phyloP scores from a whole-genome alignment of 106 monocot species.

The Allium cepa region DNA sequence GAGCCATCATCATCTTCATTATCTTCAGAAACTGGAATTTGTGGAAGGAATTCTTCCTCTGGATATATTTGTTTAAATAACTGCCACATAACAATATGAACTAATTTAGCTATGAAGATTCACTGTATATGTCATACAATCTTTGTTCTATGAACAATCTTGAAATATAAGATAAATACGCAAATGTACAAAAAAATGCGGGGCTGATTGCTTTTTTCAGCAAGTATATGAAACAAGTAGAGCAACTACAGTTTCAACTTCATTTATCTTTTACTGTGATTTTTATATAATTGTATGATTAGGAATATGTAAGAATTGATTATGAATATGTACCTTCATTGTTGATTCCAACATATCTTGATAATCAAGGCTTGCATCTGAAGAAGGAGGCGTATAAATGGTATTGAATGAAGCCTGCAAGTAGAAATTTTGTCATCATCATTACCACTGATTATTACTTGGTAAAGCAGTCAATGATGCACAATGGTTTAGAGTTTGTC shows the following conservation, averaged over 20 bases:
- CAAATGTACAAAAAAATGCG: background rate
- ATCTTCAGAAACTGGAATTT: constrained; percentile 18
- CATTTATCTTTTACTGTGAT: background rate
- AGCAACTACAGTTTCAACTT: background rate
- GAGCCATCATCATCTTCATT: constrained; percentile 31
- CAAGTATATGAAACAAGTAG: background rate
- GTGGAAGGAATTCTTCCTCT: constrained; percentile 42
- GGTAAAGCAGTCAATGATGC: background rate
- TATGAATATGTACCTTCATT: constrained; percentile 41
- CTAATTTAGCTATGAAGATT: constrained; percentile 2
- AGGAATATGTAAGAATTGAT: background rate
- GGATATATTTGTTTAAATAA: constrained; percentile 56
- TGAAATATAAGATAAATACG: background rate
- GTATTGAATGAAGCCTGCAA: constrained; percentile 42
- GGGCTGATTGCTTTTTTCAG: background rate
- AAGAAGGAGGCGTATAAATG: constrained; percentile 40
- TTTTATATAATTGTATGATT: background rate
- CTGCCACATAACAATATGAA: constrained; percentile 28
- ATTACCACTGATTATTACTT: background rate
- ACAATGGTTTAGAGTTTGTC: no score
- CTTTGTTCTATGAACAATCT: background rate
- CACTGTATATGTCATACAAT: background rate
- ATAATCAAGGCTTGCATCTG: constrained; percentile 74
- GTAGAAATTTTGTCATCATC: constrained; percentile 6
- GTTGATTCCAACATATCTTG: constrained; percentile 48